Conservation (phyloP, 73 alveolate species). For the Paramecium pentaurelia region DNA sequence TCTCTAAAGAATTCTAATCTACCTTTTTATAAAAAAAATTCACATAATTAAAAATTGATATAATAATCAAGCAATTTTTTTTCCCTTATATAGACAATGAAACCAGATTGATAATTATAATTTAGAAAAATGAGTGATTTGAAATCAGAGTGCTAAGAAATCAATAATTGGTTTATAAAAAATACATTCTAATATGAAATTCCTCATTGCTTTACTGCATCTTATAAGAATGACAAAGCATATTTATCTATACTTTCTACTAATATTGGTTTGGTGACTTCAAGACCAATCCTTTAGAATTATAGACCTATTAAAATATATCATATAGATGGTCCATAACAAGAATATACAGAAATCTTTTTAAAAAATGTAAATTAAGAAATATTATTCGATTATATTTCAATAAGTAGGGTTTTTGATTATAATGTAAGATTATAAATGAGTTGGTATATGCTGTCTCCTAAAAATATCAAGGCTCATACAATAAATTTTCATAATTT, state of each 20-base stretch:
- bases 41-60: background rate
- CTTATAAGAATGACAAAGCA: background rate
- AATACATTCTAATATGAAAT: constrained; percentile 4
- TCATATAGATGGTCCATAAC: background rate
- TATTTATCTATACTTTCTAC: background rate
- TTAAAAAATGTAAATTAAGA: background rate
- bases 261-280: background rate
- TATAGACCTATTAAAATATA: background rate
- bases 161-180: background rate
- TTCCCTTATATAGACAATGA: background rate
- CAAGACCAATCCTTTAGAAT: background rate
- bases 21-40: no score
- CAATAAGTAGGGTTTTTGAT: background rate
- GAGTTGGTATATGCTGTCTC: background rate
- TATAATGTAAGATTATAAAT: background rate
- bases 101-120: background rate
- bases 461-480: background rate
- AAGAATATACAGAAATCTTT: background rate
- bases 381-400: background rate
- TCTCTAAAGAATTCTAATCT: background rate
- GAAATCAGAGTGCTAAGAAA: background rate
- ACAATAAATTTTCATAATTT: background rate
- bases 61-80: background rate
- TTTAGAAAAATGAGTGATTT: background rate
- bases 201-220: constrained; percentile 8